Conservation (phyloP, 2,329 filamentous ascomycete species). For the Aspergillus versicolor region DNA sequence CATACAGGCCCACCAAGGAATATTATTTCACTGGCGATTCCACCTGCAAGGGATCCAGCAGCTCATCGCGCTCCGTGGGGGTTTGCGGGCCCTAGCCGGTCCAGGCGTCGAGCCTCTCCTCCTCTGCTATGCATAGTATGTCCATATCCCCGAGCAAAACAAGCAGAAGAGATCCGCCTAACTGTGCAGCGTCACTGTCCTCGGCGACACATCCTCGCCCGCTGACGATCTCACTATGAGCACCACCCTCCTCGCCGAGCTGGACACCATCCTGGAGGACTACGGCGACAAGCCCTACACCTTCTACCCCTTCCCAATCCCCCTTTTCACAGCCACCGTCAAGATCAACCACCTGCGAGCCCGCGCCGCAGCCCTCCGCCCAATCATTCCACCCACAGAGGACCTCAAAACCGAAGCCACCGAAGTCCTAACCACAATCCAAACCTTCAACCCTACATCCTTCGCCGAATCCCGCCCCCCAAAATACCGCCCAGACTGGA, state of each 20-base stretch:
- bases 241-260: conserved; percentile 22
- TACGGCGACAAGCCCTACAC: conserved; percentile 18
- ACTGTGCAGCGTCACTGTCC: conserved; percentile 20
- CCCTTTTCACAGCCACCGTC: conserved; percentile 35
- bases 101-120: neutral
- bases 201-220: conserved; percentile 40
- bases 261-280: conserved; percentile 25
- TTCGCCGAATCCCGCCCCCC: neutral
- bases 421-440: neutral
- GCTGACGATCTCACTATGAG: conserved; percentile 30
- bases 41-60: conserved; percentile 36
- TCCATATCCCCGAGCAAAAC: too few species aligned
- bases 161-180: neutral
- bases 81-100: conserved; percentile 23
- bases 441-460: neutral
- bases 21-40: conserved; percentile 33
- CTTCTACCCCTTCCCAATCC: conserved; percentile 32
- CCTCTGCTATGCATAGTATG: neutral
- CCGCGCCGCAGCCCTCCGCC: conserved; percentile 6
- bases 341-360: conserved; percentile 38
- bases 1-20: conserved; percentile 30
- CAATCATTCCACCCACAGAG: neutral
- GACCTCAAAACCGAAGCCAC: neutral
- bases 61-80: conserved; percentile 35
- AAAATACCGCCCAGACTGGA: neutral